These are phyloP conservation scores for Apodospora peruviana DNA, from an alignment of 495 filamentous ascomycete genomes.

Conservation along the genomic window DNA sequence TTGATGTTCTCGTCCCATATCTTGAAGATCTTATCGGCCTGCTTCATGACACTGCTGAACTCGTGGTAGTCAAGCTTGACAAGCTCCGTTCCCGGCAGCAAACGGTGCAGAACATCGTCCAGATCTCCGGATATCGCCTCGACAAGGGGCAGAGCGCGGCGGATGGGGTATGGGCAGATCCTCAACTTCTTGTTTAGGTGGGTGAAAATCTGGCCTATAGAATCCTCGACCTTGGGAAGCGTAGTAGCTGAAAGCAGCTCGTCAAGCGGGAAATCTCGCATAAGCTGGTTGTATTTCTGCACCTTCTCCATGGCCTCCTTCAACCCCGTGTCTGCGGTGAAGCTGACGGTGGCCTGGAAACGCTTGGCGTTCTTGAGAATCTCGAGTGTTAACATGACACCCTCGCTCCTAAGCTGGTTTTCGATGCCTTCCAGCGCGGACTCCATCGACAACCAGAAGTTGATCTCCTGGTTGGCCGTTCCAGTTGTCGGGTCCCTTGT, in stretches of 20 bases:
- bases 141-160: conserved; percentile 86
- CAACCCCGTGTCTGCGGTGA: conserved; percentile 87
- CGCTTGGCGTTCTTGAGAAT: conserved; percentile 92
- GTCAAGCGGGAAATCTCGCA: conserved; percentile 95
- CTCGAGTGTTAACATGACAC: conserved; percentile 87
- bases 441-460: conserved; percentile 98
- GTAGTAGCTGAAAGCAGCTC: conserved; percentile 90
- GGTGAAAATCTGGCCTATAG: conserved; percentile 77
- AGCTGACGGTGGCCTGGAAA: conserved; percentile 94
- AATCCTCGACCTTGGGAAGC: conserved; percentile 82
- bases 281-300: conserved; percentile 96
- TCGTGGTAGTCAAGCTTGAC: conserved; percentile 90
- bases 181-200: conserved; percentile 97
- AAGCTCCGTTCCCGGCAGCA: conserved; percentile 79
- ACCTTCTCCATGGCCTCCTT: conserved; percentile 92
- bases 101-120: conserved; percentile 73
- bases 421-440: conserved; percentile 85
- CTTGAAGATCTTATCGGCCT: conserved; percentile 76
- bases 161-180: conserved; percentile 89
- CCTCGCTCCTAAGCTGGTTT: conserved; percentile 76
- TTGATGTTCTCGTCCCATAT: conserved; percentile 94
- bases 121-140: conserved; percentile 96
- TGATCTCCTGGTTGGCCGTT: conserved; percentile 92
- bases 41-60: conserved; percentile 78
- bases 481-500: conserved; percentile 81